phyloP scores from a whole-genome alignment of 805 yeast genomes.

The Metschnikowia henanensis region DNA sequence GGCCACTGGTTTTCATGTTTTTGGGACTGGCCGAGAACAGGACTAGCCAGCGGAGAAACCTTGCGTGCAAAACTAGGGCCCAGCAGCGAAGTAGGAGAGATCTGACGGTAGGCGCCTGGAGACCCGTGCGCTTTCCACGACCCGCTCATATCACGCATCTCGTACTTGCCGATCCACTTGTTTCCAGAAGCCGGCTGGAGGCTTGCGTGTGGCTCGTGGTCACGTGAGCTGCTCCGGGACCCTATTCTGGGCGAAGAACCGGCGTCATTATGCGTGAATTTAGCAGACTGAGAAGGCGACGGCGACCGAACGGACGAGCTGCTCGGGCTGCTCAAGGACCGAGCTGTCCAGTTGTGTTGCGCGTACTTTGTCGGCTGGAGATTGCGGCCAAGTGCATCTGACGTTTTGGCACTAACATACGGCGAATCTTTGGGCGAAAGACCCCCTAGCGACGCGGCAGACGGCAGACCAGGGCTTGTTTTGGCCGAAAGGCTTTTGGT shows the following conservation, averaged over 20 bases:
- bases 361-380: conserved; percentile 15
- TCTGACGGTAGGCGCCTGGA: conserved; percentile 2
- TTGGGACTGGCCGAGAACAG: not conserved
- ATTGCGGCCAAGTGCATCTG: conserved; percentile 12
- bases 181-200: not conserved
- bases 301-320: no score
- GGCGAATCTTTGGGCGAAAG: conserved; percentile 22
- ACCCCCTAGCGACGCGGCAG: conserved; percentile 5
- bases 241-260: not conserved
- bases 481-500: conserved; percentile 5
- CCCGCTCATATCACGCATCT: conserved; percentile 1
- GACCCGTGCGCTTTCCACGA: conserved; percentile 1
- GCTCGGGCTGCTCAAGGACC: conserved; percentile 3
- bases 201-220: not conserved
- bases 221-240: conserved; percentile 1
- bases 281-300: no score
- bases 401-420: conserved; percentile 18
- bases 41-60: not conserved
- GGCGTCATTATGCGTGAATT: no score
- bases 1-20: not conserved
- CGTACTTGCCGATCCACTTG: not conserved
- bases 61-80: not conserved
- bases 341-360: conserved; percentile 14
- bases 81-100: conserved; percentile 6
- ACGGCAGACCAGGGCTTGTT: not conserved